Evolutionary conservation across 2,329 filamentous ascomycete genomes (phyloP), one percentile per base, ranked within the genome.

Genomic region (Leptodontidium sp.): DNA sequence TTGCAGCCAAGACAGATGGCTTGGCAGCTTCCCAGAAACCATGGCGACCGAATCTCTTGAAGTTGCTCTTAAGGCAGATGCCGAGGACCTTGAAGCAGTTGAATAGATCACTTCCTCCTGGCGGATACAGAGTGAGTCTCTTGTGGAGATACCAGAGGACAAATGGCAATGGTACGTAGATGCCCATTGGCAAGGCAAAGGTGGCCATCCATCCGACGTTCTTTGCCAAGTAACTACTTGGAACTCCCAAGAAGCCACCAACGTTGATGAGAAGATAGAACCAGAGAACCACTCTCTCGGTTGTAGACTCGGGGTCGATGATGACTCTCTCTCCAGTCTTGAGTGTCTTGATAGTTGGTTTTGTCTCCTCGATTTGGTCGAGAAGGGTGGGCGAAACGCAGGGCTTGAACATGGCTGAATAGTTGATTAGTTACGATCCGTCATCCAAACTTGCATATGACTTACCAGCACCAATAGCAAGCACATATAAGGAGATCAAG

Each of bases 191-290:
- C 72, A 64, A 80, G 79, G 61, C 82, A 76, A 73, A 84, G 71
- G 79, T 81, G 81, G 68, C 81, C 82, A 75, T 86, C 74, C 82
- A 85, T 80, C 83, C 85, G 82, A 75, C 84, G 80, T 71, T 84
- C 71, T 82, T 83, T 59, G 81, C 82, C 0, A 79, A 70, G 32
- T 83, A 84, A 0, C 78, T 76, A 5, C 80, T 81, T 9, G 80
- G 78, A 17, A 82, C 69, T 64, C 84, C 87, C 57, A 84, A 77
- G 69, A 77, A 74, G 26, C 88, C 87, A 52, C 91, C 91, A 15
- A 91, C 76, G 76, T 92, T 92, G 81, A 92, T 89, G 74, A 90
- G 85, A 66, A 91, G 82, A 80, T 93, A 93, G 78, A 92, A 93
- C 78, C 70, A 73, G 3, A 78, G 65, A 58, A 77, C 73, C 4